Conservation (phyloP, 331 rosid species). For the Malus hybrid region DNA sequence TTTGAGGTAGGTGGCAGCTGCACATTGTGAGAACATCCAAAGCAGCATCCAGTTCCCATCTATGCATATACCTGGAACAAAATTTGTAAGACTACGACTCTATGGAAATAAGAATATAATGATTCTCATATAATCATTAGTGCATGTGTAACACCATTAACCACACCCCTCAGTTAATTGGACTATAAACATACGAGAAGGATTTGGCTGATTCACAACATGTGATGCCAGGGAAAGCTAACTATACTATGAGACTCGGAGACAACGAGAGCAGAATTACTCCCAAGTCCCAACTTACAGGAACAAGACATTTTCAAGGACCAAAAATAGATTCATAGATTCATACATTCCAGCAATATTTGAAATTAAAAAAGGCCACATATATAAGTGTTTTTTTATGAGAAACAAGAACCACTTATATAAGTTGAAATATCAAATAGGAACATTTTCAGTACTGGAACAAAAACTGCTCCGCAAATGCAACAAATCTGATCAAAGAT, state of each 20-base stretch:
- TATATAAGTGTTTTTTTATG: background rate
- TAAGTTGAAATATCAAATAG: background rate
- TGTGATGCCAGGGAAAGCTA: background rate
- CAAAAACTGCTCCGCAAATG: background rate
- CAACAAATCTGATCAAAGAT: constrained; percentile 2
- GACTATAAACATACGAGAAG: background rate
- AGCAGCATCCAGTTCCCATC: constrained; percentile 94
- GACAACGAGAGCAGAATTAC: background rate
- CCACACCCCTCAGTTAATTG: background rate
- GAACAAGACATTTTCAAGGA: background rate
- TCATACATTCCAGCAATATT: background rate
- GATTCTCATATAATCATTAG: background rate
- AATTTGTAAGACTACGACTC: constrained; percentile 9
- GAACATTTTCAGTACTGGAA: background rate
- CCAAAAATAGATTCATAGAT: background rate
- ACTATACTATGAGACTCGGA: background rate
- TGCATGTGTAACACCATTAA: background rate
- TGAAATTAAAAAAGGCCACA: background rate
- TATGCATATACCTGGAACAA: constrained; percentile 63
- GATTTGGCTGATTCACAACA: background rate
- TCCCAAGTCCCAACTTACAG: background rate
- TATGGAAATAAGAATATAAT: background rate
- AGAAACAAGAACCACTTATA: background rate
- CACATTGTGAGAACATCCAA: constrained; percentile 97
- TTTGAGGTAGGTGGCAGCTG: constrained; percentile 80